These are phyloP conservation scores for Pythium rhizo-oryzae DNA, from an alignment of 352 stramenopile genomes.

Conservation along the genomic window DNA sequence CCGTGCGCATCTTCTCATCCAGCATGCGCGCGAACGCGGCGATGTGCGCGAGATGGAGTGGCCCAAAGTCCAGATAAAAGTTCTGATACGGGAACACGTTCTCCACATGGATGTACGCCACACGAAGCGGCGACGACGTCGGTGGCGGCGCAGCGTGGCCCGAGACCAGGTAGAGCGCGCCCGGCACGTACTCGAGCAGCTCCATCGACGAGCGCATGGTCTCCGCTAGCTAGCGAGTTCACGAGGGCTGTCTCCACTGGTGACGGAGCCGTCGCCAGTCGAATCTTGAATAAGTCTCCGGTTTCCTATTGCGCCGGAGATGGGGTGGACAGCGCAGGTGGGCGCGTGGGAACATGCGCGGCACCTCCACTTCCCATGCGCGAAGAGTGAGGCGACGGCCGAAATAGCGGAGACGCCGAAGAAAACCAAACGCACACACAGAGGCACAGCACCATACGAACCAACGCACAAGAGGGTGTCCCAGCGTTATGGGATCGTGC, in stretches of 20 bases:
- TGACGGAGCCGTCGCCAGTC: background rate
- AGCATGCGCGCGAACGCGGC: conserved; percentile 85
- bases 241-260: too few relatives aligned
- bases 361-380: conserved; percentile 5
- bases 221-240: too few relatives aligned
- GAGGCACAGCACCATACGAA: too few relatives aligned
- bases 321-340: background rate
- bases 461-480: background rate
- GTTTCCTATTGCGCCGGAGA: background rate
- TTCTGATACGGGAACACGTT: conserved; percentile 90
- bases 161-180: conserved; percentile 40
- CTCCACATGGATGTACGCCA: conserved; percentile 35
- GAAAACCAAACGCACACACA: too few relatives aligned
- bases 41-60: conserved; percentile 92
- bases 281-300: background rate
- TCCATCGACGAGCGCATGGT: conserved; percentile 15
- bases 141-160: conserved; percentile 6
- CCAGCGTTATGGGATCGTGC: conserved; percentile 9
- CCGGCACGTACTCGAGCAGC: conserved; percentile 39
- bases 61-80: conserved; percentile 97
- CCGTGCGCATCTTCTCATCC: conserved; percentile 55
- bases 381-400: background rate
- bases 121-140: background rate
- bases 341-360: conserved; percentile 6
- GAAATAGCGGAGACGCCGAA: background rate